Base-by-base conservation (phyloP, 2,329 filamentous ascomycete species). In the Mycosphaerella arachidis region DNA sequence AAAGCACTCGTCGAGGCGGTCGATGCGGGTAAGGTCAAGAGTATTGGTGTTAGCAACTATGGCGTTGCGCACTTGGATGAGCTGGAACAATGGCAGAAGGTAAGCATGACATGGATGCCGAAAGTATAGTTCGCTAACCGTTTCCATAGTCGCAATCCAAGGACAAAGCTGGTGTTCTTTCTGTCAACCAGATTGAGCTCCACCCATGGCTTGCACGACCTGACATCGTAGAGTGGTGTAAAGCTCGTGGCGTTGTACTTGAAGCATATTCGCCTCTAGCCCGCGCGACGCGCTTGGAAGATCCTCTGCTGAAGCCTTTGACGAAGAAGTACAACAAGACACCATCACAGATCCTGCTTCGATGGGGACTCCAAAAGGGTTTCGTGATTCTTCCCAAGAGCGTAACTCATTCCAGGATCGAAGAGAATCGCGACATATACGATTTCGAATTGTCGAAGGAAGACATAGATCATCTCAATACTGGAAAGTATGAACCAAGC, bases 181-280 rank as follows among this genome's bases (percentile, higher is more conserved):
- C 87, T 62, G 89, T 96, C 40, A 92, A 91, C 45, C 92, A 96
- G 76, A 91, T 89, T 75, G 92, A 97, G 76, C 78, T 97, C 10
- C 92, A 97, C 75, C 92, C 92, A 0, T 97, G 91, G 92, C 84
- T 92, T 46, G 81, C 86, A 8, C 82, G 92, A n/a, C 78, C 81
- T 24, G 91, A 96, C 70, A 91, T 97, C 62, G 86, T 87, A 8
- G 78, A 84, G 51, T 97, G 92, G 91, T 89, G 89, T 67, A 74
- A 80, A 63, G 80, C 86, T 73, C 73, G 78, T 56, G 74, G 72
- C 33, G 72, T 81, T 1, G 56, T 82, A 4, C 66, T 80, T 24
- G 76, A 82, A 67, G 79, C 79, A n/a, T 81, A 81, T 58, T 77
- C 71, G 27, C 78, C 78, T 16, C 64, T 68, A 6, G 65, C 79